Conservation (phyloP, 345 rosid genomes). For the Brassica cretica region DNA sequence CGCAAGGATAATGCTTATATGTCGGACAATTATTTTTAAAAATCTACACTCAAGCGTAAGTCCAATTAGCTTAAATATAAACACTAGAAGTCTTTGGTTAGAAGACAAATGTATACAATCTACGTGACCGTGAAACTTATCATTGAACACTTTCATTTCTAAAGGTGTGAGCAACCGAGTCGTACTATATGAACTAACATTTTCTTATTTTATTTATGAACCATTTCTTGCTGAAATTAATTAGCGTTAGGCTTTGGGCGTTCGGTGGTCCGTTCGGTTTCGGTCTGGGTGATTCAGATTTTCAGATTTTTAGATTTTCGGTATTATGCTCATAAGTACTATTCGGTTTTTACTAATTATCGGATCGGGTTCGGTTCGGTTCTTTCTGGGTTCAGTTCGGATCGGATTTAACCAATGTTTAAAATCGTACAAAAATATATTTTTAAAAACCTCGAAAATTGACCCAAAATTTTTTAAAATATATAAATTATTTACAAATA, state of each 20-base stretch:
- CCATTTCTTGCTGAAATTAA: neutral
- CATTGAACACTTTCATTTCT: neutral
- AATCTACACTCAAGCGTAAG: neutral
- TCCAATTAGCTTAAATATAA: conserved; percentile 23
- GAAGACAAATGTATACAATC: conserved; percentile 4
- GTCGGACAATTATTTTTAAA: conserved; percentile 16
- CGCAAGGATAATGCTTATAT: conserved; percentile 7
- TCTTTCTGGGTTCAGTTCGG: too few relatives aligned
- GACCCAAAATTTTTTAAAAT: too few relatives aligned
- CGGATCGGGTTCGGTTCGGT: too few relatives aligned
- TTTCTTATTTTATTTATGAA: neutral
- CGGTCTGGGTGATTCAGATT: too few relatives aligned
- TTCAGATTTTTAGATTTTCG: too few relatives aligned
- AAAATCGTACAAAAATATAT: too few relatives aligned
- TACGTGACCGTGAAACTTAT: neutral
- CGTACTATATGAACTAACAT: neutral
- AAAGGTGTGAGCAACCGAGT: neutral
- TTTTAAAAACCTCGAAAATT: too few relatives aligned
- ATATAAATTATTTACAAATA: too few relatives aligned
- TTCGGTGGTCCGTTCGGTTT: too few relatives aligned
- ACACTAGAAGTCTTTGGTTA: conserved; percentile 5
- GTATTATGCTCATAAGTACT: too few relatives aligned
- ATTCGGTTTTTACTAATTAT: too few relatives aligned
- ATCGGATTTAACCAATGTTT: too few relatives aligned
- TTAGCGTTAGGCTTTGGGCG: neutral